Evolutionary conservation across 805 yeast genomes (phyloP), one percentile per base, ranked within the genome.

Genomic region (Saturnispora saitoi): DNA sequence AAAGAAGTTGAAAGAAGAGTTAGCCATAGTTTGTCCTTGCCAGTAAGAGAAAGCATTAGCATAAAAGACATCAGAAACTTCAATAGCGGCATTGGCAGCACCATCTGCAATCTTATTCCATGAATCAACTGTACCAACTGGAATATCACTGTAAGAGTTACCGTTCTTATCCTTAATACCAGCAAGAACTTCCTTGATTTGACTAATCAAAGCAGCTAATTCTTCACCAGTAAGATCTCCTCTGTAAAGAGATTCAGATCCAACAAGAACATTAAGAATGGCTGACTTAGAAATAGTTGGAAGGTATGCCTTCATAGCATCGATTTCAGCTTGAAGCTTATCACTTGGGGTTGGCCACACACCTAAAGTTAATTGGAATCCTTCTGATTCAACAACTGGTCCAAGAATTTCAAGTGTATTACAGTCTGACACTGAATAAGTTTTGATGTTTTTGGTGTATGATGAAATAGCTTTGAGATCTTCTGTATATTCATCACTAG

Each of bases 41-140:
- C 98, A 91, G 82, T 90, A 91, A 8, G 97, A 86, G 78, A 91
- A 91, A 45, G 96, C 97, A 65, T 91, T 91, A 62, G 96, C 95
- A 66, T 83, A 85, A 53, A 89, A 80, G 60, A 87, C 73, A 67
- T 91, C 98, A 43, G 95, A 73, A 46, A 88, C 90, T 66, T 78
- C 59, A 63, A 91, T 81, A 49, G 85, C 95, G 24, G 83, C 78
- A 45, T 69, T 59, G 55, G 82, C 73, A 57, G 73, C 79, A 60
- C 84, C 93, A 61, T 87, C 95, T 56, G 89, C 96, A 54, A 86
- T 67, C 54, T 86, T 75, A 68, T 91, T 86, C 98, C 98, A 91
- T 2, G 97, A 89, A 70, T 91, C 98, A 55, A 88, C 97, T 50
- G 90, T 81, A 56, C 98, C 98, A 55, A 91, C 96, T 53, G 80